These are phyloP conservation scores for Saccharomyces hybrid DNA, from an alignment of 1,139 yeast genomes.

Conservation along the genomic window DNA sequence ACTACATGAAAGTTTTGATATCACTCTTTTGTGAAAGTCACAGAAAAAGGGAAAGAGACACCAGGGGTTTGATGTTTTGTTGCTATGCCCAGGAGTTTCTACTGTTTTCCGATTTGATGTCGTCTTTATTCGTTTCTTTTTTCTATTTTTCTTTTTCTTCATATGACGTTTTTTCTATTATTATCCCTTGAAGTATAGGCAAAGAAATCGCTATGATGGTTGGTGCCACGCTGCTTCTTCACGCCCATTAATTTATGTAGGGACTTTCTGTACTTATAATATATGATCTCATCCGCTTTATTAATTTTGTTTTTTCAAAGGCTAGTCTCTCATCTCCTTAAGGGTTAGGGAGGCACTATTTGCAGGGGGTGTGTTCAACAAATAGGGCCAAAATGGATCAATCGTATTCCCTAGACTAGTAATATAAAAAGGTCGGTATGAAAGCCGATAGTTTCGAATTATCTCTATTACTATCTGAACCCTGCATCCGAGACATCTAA, in stretches of 20 bases:
- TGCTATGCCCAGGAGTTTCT: not conserved
- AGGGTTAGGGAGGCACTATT: not conserved
- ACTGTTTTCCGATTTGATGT: not conserved
- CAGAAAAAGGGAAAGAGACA: no score
- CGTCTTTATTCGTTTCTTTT: not conserved
- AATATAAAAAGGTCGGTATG: not conserved
- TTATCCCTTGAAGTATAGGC: not conserved
- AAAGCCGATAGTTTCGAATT: not conserved
- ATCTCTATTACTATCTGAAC: not conserved
- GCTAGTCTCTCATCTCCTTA: not conserved
- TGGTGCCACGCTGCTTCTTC: not conserved
- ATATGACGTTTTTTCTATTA: not conserved
- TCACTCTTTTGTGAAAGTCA: no score
- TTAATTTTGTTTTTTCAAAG: not conserved
- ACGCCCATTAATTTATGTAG: not conserved
- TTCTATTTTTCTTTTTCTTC: not conserved
- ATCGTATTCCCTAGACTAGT: not conserved
- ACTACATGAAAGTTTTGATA: no score
- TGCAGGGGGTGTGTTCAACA: not conserved
- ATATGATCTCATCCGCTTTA: not conserved
- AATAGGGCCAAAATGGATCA: not conserved
- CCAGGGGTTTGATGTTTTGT: no score
- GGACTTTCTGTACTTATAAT: not conserved
- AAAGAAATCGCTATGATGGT: not conserved
- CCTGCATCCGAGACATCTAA: not conserved